Evolutionary conservation across 2,329 filamentous ascomycete species (phyloP).

Genomic region (Alternaria hordeiaustralica): DNA sequence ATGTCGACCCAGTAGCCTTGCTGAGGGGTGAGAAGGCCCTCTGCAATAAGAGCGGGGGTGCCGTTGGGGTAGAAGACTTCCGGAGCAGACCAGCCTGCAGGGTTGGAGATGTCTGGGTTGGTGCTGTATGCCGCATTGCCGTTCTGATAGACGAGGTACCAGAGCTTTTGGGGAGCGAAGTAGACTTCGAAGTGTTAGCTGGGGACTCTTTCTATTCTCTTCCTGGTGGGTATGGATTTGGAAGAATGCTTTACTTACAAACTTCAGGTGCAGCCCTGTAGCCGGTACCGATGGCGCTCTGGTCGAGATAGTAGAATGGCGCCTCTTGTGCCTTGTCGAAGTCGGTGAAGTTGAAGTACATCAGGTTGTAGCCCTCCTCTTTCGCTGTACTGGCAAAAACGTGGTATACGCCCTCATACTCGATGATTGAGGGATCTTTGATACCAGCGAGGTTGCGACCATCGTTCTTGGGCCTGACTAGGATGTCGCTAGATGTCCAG

Average conservation of each 20-base stretch:
- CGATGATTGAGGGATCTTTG: conserved; percentile 47
- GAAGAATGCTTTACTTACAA: conserved; percentile 16
- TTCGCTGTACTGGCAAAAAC: conserved; percentile 51
- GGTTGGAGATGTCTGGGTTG: conserved; percentile 51
- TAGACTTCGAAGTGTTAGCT: conserved; percentile 32
- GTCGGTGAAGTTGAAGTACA: conserved; percentile 52
- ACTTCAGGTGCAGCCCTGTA: conserved; percentile 53
- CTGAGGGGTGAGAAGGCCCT: conserved; percentile 35
- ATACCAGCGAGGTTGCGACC: conserved; percentile 34
- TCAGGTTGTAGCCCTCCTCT: conserved; percentile 47
- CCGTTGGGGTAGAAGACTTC: conserved; percentile 45
- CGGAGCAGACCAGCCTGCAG: conserved; percentile 49
- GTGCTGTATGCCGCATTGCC: conserved; percentile 54
- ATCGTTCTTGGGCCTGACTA: conserved; percentile 40
- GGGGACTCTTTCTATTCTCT: not conserved
- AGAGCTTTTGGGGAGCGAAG: conserved; percentile 51
- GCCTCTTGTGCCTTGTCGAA: conserved; percentile 42
- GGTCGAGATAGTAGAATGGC: conserved; percentile 50
- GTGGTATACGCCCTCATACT: conserved; percentile 51
- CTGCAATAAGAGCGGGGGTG: conserved; percentile 41
- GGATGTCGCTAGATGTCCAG: conserved; percentile 38
- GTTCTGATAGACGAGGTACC: conserved; percentile 54
- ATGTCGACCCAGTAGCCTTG: conserved; percentile 53
- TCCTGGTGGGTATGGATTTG: not conserved
- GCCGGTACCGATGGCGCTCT: conserved; percentile 47